phyloP scores from a whole-genome alignment of 2,329 filamentous ascomycete genomes.

The Cordyceps javanica region DNA sequence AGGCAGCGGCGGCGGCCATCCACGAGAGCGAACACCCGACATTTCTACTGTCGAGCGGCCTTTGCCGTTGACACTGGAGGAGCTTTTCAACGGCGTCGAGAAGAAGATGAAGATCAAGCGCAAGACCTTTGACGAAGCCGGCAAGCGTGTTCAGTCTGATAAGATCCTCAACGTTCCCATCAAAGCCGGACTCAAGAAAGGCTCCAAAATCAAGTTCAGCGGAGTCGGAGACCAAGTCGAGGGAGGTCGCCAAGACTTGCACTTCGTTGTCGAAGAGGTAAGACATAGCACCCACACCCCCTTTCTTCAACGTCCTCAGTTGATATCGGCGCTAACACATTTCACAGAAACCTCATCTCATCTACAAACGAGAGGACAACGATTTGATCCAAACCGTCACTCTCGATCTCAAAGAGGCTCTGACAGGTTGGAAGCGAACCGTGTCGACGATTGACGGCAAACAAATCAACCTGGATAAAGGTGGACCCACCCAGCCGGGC shows the following conservation, averaged over 20 bases:
- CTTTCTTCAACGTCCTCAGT: too few relatives aligned
- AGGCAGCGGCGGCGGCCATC: slow-evolving; percentile 12
- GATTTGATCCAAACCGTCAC: slow-evolving; percentile 75
- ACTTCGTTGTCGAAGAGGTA: slow-evolving; percentile 93
- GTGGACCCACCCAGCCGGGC: slow-evolving; percentile 79
- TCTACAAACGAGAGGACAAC: slow-evolving; percentile 82
- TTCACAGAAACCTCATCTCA: slow-evolving; percentile 72
- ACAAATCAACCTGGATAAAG: slow-evolving; percentile 71
- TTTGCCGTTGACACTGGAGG: slow-evolving; percentile 75
- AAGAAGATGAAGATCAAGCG: slow-evolving; percentile 99
- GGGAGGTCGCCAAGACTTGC: slow-evolving; percentile 88
- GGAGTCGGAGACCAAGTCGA: slow-evolving; percentile 98
- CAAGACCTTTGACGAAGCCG: slow-evolving; percentile 83
- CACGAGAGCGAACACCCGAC: slow-evolving; percentile 62
- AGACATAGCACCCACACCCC: slow-evolving; percentile 24
- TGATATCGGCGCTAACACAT: slow-evolving; percentile 31
- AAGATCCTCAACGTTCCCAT: slow-evolving; percentile 91
- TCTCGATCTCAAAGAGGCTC: slow-evolving; percentile 82
- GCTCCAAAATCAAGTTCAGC: slow-evolving; percentile 96
- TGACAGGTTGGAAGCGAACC: slow-evolving; percentile 91
- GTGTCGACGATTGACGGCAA: slow-evolving; percentile 90
- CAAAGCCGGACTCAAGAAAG: slow-evolving; percentile 91
- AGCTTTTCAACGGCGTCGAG: slow-evolving; percentile 76
- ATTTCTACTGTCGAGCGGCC: slow-evolving; percentile 86
- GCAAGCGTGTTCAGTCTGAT: slow-evolving; percentile 81